Evolutionary conservation across 495 filamentous ascomycete species (phyloP).

Genomic region (Xylaria acuta): DNA sequence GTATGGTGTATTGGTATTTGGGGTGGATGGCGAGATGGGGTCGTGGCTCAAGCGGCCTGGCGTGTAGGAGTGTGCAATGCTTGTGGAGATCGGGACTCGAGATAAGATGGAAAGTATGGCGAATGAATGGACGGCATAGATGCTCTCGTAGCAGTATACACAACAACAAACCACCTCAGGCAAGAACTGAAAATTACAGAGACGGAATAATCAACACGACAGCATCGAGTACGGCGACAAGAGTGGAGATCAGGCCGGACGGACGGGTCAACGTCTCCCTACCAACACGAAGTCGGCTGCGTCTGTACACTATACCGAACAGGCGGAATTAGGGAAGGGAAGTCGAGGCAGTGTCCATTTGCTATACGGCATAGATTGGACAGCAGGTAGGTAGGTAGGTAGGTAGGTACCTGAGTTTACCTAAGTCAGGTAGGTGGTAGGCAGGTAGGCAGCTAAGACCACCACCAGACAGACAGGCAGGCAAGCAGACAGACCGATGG

Average conservation of each 20-base stretch:
- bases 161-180: slow-evolving; percentile 8
- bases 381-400: slow-evolving; percentile 1
- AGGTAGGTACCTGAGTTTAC: neutral
- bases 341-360: slow-evolving; percentile 2
- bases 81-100: slow-evolving; percentile 7
- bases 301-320: slow-evolving; percentile 8
- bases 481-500: neutral
- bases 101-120: slow-evolving; percentile 14
- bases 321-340: neutral
- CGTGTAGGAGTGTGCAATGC: slow-evolving; percentile 36
- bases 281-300: neutral
- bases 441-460: slow-evolving; percentile 8
- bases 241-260: slow-evolving; percentile 18
- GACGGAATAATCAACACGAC: slow-evolving; percentile 15
- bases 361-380: neutral
- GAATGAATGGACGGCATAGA: slow-evolving; percentile 27
- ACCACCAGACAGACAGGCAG: neutral
- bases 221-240: slow-evolving; percentile 15
- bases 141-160: slow-evolving; percentile 28
- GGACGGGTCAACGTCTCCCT: neutral
- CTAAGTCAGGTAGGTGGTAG: too few relatives aligned
- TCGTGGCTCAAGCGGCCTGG: slow-evolving; percentile 36
- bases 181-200: slow-evolving; percentile 13
- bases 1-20: slow-evolving; percentile 24
- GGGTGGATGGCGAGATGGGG: slow-evolving; percentile 17